Base-by-base conservation (phyloP, 2,329 filamentous ascomycete species). In the Aspergillus tamarii region DNA sequence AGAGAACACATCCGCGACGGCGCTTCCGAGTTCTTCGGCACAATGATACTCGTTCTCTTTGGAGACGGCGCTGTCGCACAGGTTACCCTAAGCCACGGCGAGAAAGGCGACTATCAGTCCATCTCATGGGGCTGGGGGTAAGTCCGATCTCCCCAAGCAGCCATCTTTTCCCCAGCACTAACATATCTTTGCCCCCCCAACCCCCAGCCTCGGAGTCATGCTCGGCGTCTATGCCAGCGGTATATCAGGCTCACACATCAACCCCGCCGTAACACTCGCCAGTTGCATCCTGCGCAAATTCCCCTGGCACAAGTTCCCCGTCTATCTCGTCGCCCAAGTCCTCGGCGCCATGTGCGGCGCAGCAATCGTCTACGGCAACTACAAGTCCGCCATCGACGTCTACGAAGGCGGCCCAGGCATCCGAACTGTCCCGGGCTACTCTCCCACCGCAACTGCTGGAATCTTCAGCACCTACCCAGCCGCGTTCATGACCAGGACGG, bases 391-490 rank as follows among this genome's bases (percentile, higher is more conserved):
- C 36, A 90, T 92, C 68, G 84, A 91, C 68, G 74, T 77, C 26
- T 88, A 85, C 68, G 89, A 91, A 74, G 89, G 88, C 2, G 75
- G 82, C 3, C 80, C 74, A 1, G 59, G 84, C 16, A 82, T 90
- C 62, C 84, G 89, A 28, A 91, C 88, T 1, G 89, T 92, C 0
- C 84, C 84, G 2, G 77, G 72, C 10, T 85, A 77, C 46, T 84
- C 80, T 10, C 74, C 78, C 30, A 90, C 85, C 52, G 84, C 89
- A 1, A 89, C 89, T 7, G 90, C 88, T 0, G 89, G 86, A 2
- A 87, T 93, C 67, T 92, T 92, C 74, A 90, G 87, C 81, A 92
- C 90, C 0, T 92, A 92, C 70, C 89, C 90, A 0, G 78, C 77
- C 1, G 68, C 71, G 1, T 81, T 92, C 75, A 83, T 92, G 81